Evolutionary conservation across 352 stramenopile species (phyloP).

Genomic region (Elongisporangium anandrum): DNA sequence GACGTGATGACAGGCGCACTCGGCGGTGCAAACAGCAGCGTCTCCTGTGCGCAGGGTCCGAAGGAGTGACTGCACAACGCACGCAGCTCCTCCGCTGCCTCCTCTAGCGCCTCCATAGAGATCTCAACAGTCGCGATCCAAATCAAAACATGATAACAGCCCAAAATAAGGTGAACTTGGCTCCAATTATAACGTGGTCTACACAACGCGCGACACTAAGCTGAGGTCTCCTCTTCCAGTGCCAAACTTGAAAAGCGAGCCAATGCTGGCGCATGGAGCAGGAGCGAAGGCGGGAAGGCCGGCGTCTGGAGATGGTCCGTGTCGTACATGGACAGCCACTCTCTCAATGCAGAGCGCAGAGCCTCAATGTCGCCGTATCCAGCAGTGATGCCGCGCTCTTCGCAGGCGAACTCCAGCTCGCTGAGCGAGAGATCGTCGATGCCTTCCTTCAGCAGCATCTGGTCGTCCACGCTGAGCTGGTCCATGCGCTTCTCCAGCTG

Average conservation of each 20-base stretch:
- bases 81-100: constrained; percentile 14
- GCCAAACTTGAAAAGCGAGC: constrained; percentile 32
- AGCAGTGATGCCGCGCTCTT: constrained; percentile 66
- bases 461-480: constrained; percentile 69
- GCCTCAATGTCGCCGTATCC: constrained; percentile 65
- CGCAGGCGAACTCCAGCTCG: constrained; percentile 83
- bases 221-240: neutral
- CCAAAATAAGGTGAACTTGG: neutral
- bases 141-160: neutral
- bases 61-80: constrained; percentile 36
- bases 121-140: neutral
- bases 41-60: constrained; percentile 41
- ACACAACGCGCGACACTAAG: neutral
- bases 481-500: constrained; percentile 50
- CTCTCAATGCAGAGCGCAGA: constrained; percentile 37
- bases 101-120: constrained; percentile 5
- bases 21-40: constrained; percentile 54
- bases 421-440: constrained; percentile 68
- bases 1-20: constrained; percentile 52
- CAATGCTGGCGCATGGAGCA: constrained; percentile 75
- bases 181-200: neutral
- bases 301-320: constrained; percentile 25
- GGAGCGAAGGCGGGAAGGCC: constrained; percentile 44
- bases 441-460: constrained; percentile 60
- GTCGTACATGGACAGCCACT: constrained; percentile 83